Percentiles rank a stretch among this genome's conserved stretches.
These are phyloP conservation scores for Microbotryomycetes sp. DNA, from an alignment of 1,284 basidiomycete species.

Conservation along the genomic window DNA sequence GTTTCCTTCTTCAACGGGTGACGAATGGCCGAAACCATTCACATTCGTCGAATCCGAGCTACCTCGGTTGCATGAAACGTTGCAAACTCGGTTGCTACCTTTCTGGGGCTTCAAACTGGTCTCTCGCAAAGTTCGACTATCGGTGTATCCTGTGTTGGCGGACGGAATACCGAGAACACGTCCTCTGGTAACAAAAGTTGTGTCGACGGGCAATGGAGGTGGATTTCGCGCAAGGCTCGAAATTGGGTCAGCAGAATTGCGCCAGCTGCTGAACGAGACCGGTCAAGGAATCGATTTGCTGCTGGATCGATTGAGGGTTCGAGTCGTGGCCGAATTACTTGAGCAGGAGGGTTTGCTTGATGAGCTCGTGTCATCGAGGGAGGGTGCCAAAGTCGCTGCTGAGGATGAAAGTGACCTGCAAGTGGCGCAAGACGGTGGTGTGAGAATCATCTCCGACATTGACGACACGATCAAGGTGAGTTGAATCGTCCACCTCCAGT, in stretches of 20 bases:
- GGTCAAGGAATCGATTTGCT: conserved; percentile 1
- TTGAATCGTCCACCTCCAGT: background rate
- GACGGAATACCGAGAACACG: conserved; percentile 3
- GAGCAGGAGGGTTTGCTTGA: conserved; percentile 6
- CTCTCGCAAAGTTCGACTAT: conserved; percentile 29
- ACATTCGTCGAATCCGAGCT: conserved; percentile 6
- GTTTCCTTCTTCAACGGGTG: background rate
- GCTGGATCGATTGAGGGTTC: conserved; percentile 10
- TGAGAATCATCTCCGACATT: conserved; percentile 83
- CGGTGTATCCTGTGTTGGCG: conserved; percentile 15
- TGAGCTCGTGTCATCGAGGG: background rate
- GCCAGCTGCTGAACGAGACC: conserved; percentile 12
- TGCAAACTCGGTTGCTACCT: conserved; percentile 33
- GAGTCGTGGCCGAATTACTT: conserved; percentile 27
- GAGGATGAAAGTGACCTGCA: conserved; percentile 17
- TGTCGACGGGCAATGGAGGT: conserved; percentile 25
- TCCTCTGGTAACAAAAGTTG: conserved; percentile 10
- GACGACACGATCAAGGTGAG: conserved; percentile 80
- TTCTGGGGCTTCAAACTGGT: conserved; percentile 36
- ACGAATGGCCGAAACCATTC: conserved; percentile 25
- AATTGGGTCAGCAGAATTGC: conserved; percentile 12
- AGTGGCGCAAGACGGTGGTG: conserved; percentile 33
- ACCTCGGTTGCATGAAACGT: conserved; percentile 31
- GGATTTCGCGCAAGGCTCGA: conserved; percentile 29
- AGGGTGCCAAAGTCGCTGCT: conserved; percentile 8